Conservation (phyloP, 2,329 filamentous ascomycete genomes). For the Trichoderma polysporum region DNA sequence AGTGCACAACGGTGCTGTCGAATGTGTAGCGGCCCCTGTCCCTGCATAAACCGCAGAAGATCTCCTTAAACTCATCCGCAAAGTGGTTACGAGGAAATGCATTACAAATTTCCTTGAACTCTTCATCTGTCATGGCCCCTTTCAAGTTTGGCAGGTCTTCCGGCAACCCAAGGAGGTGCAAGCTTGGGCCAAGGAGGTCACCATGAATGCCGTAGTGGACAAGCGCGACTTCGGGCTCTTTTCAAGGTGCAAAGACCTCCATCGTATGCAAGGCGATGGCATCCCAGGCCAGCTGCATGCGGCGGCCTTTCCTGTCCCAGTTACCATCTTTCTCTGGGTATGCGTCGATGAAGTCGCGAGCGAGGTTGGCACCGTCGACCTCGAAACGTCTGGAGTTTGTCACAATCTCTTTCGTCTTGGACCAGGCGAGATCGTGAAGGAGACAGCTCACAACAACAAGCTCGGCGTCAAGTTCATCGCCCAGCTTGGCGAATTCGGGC, state of each 20-base stretch:
- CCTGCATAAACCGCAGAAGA: not conserved
- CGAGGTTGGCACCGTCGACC: not conserved
- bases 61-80: not conserved
- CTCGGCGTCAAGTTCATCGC: not conserved
- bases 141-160: not conserved
- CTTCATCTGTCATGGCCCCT: not conserved
- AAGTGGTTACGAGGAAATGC: not conserved
- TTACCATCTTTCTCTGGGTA: not conserved
- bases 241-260: not conserved
- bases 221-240: not conserved
- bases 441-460: not conserved
- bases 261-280: not conserved
- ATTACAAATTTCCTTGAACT: not conserved
- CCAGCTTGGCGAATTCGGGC: not conserved
- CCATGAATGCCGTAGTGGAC: not conserved
- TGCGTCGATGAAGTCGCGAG: not conserved
- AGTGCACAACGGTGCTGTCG: not conserved
- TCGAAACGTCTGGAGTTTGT: not conserved
- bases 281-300: constrained; percentile 1
- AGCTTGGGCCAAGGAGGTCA: not conserved
- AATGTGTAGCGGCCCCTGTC: not conserved
- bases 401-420: not conserved
- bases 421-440: not conserved
- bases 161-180: not conserved
- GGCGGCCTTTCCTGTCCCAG: not conserved